Conservation (phyloP, 805 yeast genomes). For the Metschnikowia arizonensis region DNA sequence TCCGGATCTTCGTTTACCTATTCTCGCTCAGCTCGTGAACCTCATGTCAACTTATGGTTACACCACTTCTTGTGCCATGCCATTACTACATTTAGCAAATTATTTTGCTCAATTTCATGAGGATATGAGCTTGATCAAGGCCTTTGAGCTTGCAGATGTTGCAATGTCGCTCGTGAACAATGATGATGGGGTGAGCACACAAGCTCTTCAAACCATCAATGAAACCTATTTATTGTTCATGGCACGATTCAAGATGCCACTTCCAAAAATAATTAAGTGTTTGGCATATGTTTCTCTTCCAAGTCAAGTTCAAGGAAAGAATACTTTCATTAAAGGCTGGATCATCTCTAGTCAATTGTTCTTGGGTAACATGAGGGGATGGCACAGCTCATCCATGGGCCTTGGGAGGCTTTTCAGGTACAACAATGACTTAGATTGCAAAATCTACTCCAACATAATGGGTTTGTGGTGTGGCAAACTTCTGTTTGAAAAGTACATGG, state of each 20-base stretch:
- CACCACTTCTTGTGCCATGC: conserved; percentile 36
- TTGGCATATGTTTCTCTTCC: conserved; percentile 9
- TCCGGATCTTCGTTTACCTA: conserved; percentile 24
- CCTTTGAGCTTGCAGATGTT: conserved; percentile 39
- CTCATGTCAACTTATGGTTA: conserved; percentile 39
- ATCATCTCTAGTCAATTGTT: conserved; percentile 9
- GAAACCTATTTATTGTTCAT: conserved; percentile 39
- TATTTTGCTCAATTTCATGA: conserved; percentile 25
- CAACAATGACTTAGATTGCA: conserved; percentile 8
- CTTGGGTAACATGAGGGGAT: conserved; percentile 14
- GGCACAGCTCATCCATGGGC: conserved; percentile 8
- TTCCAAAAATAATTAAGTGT: conserved; percentile 28
- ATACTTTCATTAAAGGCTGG: conserved; percentile 10
- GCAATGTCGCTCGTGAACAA: conserved; percentile 36
- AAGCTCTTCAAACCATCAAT: conserved; percentile 36
- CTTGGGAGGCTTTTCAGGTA: conserved; percentile 10
- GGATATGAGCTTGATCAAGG: conserved; percentile 29
- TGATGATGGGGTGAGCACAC: conserved; percentile 30
- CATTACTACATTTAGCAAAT: conserved; percentile 39
- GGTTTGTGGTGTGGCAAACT: conserved; percentile 12
- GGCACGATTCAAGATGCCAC: conserved; percentile 42
- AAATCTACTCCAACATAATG: not conserved
- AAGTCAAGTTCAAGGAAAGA: conserved; percentile 3
- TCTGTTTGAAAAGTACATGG: conserved; percentile 9
- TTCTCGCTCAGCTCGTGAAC: conserved; percentile 31